These are phyloP conservation scores for Teratosphaeria gauchensis DNA, from an alignment of 2,329 filamentous ascomycete genomes.

Conservation along the genomic window DNA sequence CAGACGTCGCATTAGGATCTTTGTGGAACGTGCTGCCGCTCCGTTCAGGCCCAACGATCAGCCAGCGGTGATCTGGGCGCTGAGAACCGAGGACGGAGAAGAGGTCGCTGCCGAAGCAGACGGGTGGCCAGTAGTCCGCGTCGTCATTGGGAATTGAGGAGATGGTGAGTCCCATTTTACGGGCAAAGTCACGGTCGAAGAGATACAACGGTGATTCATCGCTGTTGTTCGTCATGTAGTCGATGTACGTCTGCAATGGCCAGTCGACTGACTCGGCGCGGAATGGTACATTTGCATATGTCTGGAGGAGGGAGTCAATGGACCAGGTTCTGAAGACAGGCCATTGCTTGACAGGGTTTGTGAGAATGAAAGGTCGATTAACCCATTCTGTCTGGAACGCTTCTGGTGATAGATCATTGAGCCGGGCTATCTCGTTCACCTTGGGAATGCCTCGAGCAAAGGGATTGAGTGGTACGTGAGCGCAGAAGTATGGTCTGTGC, in stretches of 20 bases:
- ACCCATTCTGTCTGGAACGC: constrained; percentile 72
- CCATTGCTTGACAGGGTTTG: constrained; percentile 71
- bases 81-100: constrained; percentile 70
- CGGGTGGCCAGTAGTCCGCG: constrained; percentile 65
- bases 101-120: constrained; percentile 76
- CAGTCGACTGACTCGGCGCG: constrained; percentile 91
- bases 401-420: constrained; percentile 57
- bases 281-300: constrained; percentile 60
- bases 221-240: constrained; percentile 68
- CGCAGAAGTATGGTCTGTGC: constrained; percentile 83
- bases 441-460: constrained; percentile 64
- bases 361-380: constrained; percentile 76
- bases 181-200: constrained; percentile 77
- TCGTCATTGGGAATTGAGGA: constrained; percentile 26
- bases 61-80: constrained; percentile 81
- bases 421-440: constrained; percentile 61
- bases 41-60: constrained; percentile 78
- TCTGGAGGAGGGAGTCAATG: constrained; percentile 53
- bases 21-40: constrained; percentile 96
- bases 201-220: constrained; percentile 91
- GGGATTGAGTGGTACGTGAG: constrained; percentile 57
- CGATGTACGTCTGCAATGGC: constrained; percentile 68
- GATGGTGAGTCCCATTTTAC: constrained; percentile 70
- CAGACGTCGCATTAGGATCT: constrained; percentile 59
- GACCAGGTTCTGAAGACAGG: constrained; percentile 68